Percentiles rank a stretch among this genome's conserved stretches.
phyloP scores from a whole-genome alignment of 345 rosid species.

The Noccaea bulbosa region DNA sequence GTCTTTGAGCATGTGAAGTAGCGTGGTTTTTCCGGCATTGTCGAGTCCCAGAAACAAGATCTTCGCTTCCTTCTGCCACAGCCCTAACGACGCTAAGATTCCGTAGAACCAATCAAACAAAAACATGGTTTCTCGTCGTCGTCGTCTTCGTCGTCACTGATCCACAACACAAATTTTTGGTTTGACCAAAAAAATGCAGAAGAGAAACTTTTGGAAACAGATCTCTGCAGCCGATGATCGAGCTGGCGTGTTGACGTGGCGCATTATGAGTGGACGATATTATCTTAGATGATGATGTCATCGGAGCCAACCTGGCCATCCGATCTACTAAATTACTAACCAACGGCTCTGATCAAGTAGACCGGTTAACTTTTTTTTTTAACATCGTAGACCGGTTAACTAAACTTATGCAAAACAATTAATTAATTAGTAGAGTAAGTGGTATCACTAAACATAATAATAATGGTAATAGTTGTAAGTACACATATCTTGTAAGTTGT shows the following conservation, averaged over 20 bases:
- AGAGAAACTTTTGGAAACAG: neutral
- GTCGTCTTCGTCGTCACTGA: constrained; percentile 8
- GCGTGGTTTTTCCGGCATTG: constrained; percentile 82
- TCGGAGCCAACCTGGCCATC: constrained; percentile 13
- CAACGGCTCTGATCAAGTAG: constrained; percentile 3
- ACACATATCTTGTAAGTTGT: no score
- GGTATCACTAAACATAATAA: no score
- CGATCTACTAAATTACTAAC: constrained; percentile 27
- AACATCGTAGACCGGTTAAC: no score
- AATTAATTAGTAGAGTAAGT: no score
- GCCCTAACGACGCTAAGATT: constrained; percentile 68
- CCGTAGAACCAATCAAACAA: constrained; percentile 84
- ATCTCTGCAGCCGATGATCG: constrained; percentile 30
- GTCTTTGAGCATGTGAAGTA: constrained; percentile 88
- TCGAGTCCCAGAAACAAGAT: constrained; percentile 85
- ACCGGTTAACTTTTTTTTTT: no score
- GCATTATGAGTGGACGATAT: constrained; percentile 14
- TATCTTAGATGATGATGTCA: constrained; percentile 16
- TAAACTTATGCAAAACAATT: no score
- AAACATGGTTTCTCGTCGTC: constrained; percentile 51
- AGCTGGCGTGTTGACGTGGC: constrained; percentile 39
- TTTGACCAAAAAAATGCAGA: constrained; percentile 16
- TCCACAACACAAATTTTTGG: neutral
- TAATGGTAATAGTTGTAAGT: no score
- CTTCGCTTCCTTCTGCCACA: constrained; percentile 86